Evolutionary conservation across 306 rosid species (phyloP), one percentile per base, ranked within the genome.

Genomic region (Lablab purpureus): DNA sequence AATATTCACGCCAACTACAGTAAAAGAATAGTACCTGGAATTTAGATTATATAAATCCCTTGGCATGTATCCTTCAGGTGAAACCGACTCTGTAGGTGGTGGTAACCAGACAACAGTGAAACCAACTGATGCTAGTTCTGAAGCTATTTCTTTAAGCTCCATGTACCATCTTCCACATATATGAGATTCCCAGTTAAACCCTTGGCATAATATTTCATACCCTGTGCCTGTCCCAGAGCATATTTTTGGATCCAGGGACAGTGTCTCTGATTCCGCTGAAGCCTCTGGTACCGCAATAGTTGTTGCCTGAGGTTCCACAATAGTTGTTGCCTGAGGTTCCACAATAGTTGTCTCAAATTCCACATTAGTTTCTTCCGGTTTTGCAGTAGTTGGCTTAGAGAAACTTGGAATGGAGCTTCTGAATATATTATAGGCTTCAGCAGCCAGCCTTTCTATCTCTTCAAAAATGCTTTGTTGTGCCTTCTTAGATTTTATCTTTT

Each of bases 51-150:
- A 94, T 82, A 91, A 88, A 86, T 94, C 98, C 79, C 43, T 91
- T 17, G 98, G 98, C 97, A 94, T 87, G 90, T 94, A 94, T 34
- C 98, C 98, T 85, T 94, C 91, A 54, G 92, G 92, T 70, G 98
- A 90, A 76, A 94, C 91, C 69, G 98, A 94, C 27, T 91, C 97
- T 18, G 98, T 94, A 22, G 97, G 97, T 34, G 98, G 98, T 63
- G 98, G 98, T 56, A 94, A 80, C 98, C 98, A 94, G 51, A 94
- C 64, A 77, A 91, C 86, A 55, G 96, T 85, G 77, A 89, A 89
- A 85, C 98, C 98, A 75, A 91, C 85, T 51, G 89, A 79, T 72
- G 94, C 86, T 71, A 94, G 83, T 50, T 84, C 88, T 40, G 88
- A 81, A 79, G 91, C 96, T 81, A 85, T 87, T 63, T 84, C 83